Conservation (phyloP, 208 protist genomes). For the Leishmania tarentolae region DNA sequence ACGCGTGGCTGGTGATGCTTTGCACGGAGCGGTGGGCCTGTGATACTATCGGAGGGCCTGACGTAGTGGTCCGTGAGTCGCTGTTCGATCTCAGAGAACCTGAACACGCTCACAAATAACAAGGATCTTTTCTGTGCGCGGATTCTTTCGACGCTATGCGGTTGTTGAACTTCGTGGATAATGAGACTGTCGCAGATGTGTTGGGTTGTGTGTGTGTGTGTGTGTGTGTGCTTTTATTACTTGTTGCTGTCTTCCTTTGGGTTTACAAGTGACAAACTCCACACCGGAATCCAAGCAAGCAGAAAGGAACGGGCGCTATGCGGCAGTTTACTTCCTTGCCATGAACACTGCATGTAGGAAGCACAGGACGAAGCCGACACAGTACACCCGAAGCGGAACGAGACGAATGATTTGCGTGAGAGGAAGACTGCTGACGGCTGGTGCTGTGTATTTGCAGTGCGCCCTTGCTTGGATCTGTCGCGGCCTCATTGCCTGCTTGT, state of each 20-base stretch:
- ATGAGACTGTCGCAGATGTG: background rate
- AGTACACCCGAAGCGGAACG: too few relatives aligned
- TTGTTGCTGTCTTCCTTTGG: too few relatives aligned
- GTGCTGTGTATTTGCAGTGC: too few relatives aligned
- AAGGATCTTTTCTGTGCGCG: background rate
- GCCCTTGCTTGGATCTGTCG: background rate
- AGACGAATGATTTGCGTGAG: too few relatives aligned
- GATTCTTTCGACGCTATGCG: background rate
- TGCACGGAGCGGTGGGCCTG: background rate
- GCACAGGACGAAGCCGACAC: too few relatives aligned
- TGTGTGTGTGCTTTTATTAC: too few relatives aligned
- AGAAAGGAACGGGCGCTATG: too few relatives aligned
- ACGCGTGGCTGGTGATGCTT: background rate
- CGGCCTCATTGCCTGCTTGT: background rate
- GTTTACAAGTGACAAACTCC: too few relatives aligned
- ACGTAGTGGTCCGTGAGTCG: background rate
- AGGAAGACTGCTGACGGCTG: too few relatives aligned
- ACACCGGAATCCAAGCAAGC: too few relatives aligned
- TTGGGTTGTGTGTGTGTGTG: background rate
- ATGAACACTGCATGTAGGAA: too few relatives aligned
- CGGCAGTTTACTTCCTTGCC: too few relatives aligned
- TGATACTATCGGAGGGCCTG: background rate
- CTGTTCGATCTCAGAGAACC: background rate
- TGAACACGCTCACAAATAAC: background rate
- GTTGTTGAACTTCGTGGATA: background rate